phyloP scores from a whole-genome alignment of 2,329 filamentous ascomycete genomes.

The Exserohilum rostratum region DNA sequence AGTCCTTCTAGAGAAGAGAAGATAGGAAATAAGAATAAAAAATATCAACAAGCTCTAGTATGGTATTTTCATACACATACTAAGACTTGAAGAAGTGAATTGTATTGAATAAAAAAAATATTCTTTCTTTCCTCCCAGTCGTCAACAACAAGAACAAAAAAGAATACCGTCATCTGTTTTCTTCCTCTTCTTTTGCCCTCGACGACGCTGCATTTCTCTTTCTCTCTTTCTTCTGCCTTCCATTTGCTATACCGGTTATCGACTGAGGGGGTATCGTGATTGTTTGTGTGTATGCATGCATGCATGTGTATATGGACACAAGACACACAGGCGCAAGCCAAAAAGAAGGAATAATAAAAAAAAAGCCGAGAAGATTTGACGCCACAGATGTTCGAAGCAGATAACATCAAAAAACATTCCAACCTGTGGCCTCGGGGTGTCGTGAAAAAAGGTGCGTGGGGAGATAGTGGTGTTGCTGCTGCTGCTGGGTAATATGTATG shows the following conservation, averaged over 20 bases:
- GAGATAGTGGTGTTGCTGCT: too few species aligned
- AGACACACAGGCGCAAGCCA: conserved; percentile 20
- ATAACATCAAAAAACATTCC: conserved; percentile 23
- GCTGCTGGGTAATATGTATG: not conserved
- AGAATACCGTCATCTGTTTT: too few species aligned
- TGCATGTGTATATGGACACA: conserved; percentile 12
- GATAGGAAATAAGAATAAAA: too few species aligned
- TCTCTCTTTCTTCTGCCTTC: not conserved
- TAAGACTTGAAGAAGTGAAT: too few species aligned
- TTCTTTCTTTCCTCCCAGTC: too few species aligned
- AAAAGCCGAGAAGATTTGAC: conserved; percentile 10
- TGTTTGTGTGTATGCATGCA: conserved; percentile 38
- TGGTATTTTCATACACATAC: too few species aligned
- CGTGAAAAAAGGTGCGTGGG: conserved; percentile 26
- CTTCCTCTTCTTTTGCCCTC: too few species aligned
- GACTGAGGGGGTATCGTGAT: conserved; percentile 45
- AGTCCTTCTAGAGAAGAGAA: too few species aligned
- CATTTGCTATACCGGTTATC: conserved; percentile 12
- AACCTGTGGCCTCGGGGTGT: conserved; percentile 19
- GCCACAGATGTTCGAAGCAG: conserved; percentile 33
- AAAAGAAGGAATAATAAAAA: not conserved
- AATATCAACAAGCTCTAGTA: too few species aligned
- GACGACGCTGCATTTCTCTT: not conserved
- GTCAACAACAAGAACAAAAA: too few species aligned
- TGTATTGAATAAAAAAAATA: too few species aligned